phyloP scores from a whole-genome alignment of 345 rosid genomes.

The Camelina hispida region DNA sequence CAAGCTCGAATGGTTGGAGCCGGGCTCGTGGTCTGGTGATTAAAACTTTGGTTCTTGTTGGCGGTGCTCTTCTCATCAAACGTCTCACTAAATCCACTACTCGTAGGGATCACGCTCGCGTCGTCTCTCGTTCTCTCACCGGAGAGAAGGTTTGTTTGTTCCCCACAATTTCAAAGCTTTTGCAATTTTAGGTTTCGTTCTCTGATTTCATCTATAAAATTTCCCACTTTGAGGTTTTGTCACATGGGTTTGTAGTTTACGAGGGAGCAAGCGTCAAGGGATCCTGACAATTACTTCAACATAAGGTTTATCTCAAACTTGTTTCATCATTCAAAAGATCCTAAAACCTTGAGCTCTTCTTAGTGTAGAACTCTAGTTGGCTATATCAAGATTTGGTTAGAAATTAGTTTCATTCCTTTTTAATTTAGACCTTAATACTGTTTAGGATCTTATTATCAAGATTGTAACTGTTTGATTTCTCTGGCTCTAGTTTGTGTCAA shows the following conservation, averaged over 20 bases:
- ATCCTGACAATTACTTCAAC: slow-evolving; percentile 90
- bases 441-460: slow-evolving; percentile 1
- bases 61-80: slow-evolving; percentile 78
- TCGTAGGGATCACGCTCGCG: slow-evolving; percentile 85
- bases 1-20: slow-evolving; percentile 77
- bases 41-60: slow-evolving; percentile 75
- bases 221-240: slow-evolving; percentile 21
- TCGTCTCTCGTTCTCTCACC: slow-evolving; percentile 76
- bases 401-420: neutral
- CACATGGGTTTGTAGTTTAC: slow-evolving; percentile 56
- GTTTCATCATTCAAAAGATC: neutral
- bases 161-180: neutral
- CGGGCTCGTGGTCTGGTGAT: slow-evolving; percentile 67
- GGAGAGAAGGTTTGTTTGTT: slow-evolving; percentile 67
- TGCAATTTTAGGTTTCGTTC: slow-evolving; percentile 6
- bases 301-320: slow-evolving; percentile 59
- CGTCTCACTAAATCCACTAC: slow-evolving; percentile 92
- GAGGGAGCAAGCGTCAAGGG: slow-evolving; percentile 85
- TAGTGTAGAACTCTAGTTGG: neutral
- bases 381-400: too few relatives aligned
- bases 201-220: neutral
- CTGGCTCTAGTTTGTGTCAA: neutral
- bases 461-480: neutral
- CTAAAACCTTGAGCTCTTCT: neutral
- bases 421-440: neutral